Percentiles rank a stretch among this genome's conserved stretches.
These are phyloP conservation scores for Carex cristatella DNA, from an alignment of 176 grass and related monocot species.

Conservation along the genomic window DNA sequence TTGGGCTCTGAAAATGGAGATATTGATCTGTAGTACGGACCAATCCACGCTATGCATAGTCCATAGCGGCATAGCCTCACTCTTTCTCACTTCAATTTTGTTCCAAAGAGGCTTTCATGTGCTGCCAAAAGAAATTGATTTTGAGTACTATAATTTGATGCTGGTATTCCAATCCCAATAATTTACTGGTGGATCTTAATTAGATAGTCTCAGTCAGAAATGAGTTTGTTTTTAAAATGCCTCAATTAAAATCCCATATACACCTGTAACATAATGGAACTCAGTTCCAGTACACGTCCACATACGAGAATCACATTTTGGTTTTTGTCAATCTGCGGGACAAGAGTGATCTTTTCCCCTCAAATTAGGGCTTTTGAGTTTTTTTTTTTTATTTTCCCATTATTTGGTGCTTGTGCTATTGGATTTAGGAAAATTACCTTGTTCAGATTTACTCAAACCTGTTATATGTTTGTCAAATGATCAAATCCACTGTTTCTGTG, in stretches of 20 bases:
- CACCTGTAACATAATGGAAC: background rate
- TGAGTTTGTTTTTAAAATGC: background rate
- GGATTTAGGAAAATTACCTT: background rate
- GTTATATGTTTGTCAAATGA: background rate
- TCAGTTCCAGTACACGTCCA: background rate
- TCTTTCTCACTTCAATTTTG: background rate
- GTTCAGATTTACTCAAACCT: background rate
- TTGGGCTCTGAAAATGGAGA: too few species aligned
- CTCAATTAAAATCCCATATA: background rate
- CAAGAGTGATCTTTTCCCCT: background rate
- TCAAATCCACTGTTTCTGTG: slow-evolving; percentile 7
- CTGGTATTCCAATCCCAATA: background rate
- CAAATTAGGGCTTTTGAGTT: background rate
- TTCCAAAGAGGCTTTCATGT: background rate
- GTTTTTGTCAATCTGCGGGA: background rate
- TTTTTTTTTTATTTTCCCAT: background rate
- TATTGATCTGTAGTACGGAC: too few species aligned
- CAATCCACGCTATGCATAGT: too few species aligned
- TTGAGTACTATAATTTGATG: background rate
- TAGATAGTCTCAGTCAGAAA: background rate
- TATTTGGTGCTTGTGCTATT: background rate
- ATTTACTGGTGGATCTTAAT: background rate
- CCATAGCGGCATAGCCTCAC: too few species aligned
- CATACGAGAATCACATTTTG: background rate
- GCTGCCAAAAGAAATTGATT: background rate